Percentiles rank a stretch among this genome's conserved stretches.
phyloP scores from a whole-genome alignment of 257 asterid species.

The Nicotiana tabacum region DNA sequence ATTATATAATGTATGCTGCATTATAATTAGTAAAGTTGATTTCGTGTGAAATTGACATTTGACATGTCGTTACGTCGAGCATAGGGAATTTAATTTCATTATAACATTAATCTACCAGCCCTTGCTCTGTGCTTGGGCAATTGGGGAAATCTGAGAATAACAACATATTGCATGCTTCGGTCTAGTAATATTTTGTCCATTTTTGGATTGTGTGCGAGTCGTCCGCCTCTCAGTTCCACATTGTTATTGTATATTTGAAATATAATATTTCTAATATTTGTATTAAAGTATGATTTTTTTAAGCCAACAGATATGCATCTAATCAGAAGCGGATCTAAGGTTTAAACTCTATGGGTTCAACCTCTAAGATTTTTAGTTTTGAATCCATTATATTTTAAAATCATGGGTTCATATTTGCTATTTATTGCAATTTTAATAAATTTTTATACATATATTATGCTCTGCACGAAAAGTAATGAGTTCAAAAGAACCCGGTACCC shows the following conservation, averaged over 20 bases:
- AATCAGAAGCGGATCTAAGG: too few relatives aligned
- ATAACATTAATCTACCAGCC: too few relatives aligned
- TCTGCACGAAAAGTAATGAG: too few relatives aligned
- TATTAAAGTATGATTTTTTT: too few relatives aligned
- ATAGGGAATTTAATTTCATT: not conserved
- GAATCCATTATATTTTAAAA: too few relatives aligned
- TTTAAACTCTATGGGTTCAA: too few relatives aligned
- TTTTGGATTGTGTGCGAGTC: not conserved
- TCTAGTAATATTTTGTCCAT: not conserved
- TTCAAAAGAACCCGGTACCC: fast-evolving
- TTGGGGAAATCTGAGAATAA: not conserved
- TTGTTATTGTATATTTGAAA: not conserved
- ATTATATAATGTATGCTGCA: not conserved
- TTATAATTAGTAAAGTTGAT: not conserved
- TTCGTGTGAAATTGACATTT: not conserved
- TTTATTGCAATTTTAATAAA: too few relatives aligned
- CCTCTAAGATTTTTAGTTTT: too few relatives aligned
- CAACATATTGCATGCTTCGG: not conserved
- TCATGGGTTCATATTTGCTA: too few relatives aligned
- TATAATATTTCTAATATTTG: not conserved
- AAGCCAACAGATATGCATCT: not conserved
- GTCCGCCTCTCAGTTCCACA: not conserved
- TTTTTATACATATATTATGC: too few relatives aligned
- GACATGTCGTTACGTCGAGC: not conserved
- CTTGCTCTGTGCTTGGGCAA: not conserved